Base-by-base conservation (phyloP, 192 early-diverging fungal species). In the Entomortierella chlamydospora region DNA sequence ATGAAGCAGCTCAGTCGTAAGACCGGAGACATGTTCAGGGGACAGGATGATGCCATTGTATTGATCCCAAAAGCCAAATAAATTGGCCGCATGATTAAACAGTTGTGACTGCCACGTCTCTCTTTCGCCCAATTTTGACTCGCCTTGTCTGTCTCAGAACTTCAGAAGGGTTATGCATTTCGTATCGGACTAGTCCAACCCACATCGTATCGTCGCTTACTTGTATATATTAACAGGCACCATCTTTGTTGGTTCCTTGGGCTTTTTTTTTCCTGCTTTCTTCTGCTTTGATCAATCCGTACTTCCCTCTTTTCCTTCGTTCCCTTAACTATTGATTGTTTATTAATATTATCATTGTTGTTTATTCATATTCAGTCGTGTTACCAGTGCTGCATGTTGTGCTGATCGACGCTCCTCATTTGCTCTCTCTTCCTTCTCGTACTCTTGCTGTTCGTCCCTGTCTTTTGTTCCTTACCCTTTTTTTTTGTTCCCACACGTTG, bases 1-100 rank as follows among this genome's bases (percentile, higher is more conserved):
- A 69, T 74, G 28, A 91, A 90, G 64, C 91, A 92, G 57, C 84
- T 85, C 57, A 57, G 52, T 41, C 85, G 89, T 64, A 79, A 76
- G 49, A 66, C 88, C 1, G 81, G 76, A 17, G 85, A 82, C 43
- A 58, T 90, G 10, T 90, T 92, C 70, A 71, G 86, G 49, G 82
- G 83, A 49, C 66, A 80, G 25, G 79, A 87, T 37, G 91, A 92
- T 51, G 86, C 85, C 8, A 68, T 87, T 23, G 76, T 87, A 10
- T 10, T 85, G 2, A 41, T 82, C 17, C 59, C 39, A 12, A 70
- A 70, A 29, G 34, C 37, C 4, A 41, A 43, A 59, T 50, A 54
- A 37, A 37, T 37, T 37, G 10, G n/a, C n/a, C n/a, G n/a, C n/a
- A n/a, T n/a, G 10, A 37, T 7, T 7, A 37, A 37, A 37, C 4